phyloP scores from a whole-genome alignment of 192 early-diverging fungal species.

The Backusella westeae region DNA sequence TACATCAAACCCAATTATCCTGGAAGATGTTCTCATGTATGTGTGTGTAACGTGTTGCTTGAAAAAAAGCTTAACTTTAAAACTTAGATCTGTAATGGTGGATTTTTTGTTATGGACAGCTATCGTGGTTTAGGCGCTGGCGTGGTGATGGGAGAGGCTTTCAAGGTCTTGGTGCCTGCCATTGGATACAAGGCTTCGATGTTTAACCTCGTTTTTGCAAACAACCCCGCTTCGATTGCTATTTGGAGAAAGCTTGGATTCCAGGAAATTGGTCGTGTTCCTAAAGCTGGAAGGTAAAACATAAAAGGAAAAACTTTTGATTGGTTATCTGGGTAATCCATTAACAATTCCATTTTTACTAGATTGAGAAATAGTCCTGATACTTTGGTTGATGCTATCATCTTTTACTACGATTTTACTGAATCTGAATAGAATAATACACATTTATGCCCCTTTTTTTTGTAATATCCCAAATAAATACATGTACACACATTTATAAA shows the following conservation, averaged over 20 bases:
- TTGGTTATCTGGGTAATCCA: not conserved
- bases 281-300: constrained; percentile 57
- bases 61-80: not conserved
- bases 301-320: not conserved
- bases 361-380: constrained; percentile 42
- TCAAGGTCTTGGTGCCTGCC: constrained; percentile 56
- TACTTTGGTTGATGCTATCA: constrained; percentile 65
- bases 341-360: not conserved
- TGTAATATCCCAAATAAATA: not conserved
- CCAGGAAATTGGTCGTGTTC: constrained; percentile 63
- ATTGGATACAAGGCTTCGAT: constrained; percentile 72
- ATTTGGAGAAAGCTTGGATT: constrained; percentile 70
- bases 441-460: not conserved
- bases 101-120: constrained; percentile 57
- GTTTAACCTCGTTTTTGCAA: constrained; percentile 81
- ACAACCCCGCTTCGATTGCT: constrained; percentile 59
- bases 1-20: constrained; percentile 84
- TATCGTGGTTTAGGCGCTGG: constrained; percentile 60
- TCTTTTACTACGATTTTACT: constrained; percentile 77
- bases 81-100: constrained; percentile 69
- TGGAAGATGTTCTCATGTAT: constrained; percentile 56
- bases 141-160: constrained; percentile 58
- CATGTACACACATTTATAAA: too few species aligned
- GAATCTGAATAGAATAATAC: constrained; percentile 4
- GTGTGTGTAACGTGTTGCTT: not conserved